Evolutionary conservation across 768 basidiomycete species (phyloP), one percentile per base, ranked within the genome.

Genomic region (Pleurotus djamor): DNA sequence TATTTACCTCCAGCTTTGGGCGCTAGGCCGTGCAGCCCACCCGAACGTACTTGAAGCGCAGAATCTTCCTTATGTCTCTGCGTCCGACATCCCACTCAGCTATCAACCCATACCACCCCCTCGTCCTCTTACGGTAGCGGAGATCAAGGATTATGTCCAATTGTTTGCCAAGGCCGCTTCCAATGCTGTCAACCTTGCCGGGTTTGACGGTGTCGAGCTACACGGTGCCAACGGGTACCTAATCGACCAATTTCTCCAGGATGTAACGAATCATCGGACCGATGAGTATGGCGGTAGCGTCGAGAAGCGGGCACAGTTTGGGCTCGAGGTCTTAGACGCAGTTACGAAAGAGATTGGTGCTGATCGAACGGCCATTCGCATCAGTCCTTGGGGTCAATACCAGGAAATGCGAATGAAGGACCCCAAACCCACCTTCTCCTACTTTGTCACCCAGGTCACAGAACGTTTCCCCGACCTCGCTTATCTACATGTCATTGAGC

Each of bases 181-280:
- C 21, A 76, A 76, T 52, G 78, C 79, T 38, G 68, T 83, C 7
- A 65, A 75, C 48, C 63, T 66, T 21, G 87, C 88, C 33, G 88
- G 86, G 0, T 91, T 91, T 61, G 89, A 91, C 60, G 90, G 88
- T 48, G 61, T 82, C 58, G 79, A 80, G 74, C 65, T 83, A 48
- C 80, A 72, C 47, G 66, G 59, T 8, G 68, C 66, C 6, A 70
- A 70, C 41, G 70, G 70, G 0, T 72, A 74, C 52, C 54, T 79
- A 32, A 48, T 72, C 43, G 78, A 84, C 63, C 80, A 83, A 65
- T 83, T 84, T 72, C 61, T 79, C 7, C 77, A 82, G 56, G 63
- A 71, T 38, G 52, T 65, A 3, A 65, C 68, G n/a, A 84, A 85
- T 68, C 65, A 72, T 16, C 74, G 81, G 12, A 80, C 74, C 5